Evolutionary conservation across 202 grass and related monocot species (phyloP).

Genomic region (Digitaria exilis): DNA sequence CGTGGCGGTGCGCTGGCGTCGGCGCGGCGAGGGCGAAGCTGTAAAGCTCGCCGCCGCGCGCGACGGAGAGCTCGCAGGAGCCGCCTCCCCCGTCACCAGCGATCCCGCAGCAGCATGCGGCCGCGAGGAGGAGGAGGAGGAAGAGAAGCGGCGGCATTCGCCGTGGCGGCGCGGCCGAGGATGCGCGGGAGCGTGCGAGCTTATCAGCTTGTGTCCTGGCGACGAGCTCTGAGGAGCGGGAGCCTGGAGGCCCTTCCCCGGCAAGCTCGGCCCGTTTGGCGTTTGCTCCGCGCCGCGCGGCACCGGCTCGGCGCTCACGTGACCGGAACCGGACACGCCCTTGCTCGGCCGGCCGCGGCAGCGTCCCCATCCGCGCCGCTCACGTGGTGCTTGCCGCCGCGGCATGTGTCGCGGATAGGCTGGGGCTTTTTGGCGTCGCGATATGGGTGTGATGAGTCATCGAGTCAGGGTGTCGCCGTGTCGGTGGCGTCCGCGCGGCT

Average conservation of each 20-base stretch:
- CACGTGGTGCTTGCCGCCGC: not conserved
- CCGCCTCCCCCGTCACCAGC: not conserved
- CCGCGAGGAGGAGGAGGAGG: slow-evolving; percentile 1
- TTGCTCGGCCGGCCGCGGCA: not conserved
- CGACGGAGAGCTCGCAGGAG: slow-evolving; percentile 67
- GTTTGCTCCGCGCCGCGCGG: not conserved
- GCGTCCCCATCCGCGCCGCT: not conserved
- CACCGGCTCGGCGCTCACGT: not conserved
- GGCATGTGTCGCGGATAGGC: not conserved
- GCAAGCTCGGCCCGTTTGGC: not conserved
- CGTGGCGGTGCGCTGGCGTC: slow-evolving; percentile 68
- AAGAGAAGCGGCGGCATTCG: slow-evolving; percentile 26
- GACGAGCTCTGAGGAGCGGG: not conserved
- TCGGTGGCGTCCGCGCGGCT: not conserved
- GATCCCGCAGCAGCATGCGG: slow-evolving; percentile 4
- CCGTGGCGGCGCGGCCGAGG: slow-evolving; percentile 6
- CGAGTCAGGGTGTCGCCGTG: not conserved
- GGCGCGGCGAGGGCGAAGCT: slow-evolving; percentile 78
- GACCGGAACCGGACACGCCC: no score
- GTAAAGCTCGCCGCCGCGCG: slow-evolving; percentile 47
- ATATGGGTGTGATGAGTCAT: not conserved
- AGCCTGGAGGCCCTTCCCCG: not conserved
- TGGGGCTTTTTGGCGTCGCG: no score
- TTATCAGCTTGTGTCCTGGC: not conserved
- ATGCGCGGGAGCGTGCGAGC: not conserved